Base-by-base conservation (phyloP, 441 rosid genomes). In the Pelargonium myrrhifolium region DNA sequence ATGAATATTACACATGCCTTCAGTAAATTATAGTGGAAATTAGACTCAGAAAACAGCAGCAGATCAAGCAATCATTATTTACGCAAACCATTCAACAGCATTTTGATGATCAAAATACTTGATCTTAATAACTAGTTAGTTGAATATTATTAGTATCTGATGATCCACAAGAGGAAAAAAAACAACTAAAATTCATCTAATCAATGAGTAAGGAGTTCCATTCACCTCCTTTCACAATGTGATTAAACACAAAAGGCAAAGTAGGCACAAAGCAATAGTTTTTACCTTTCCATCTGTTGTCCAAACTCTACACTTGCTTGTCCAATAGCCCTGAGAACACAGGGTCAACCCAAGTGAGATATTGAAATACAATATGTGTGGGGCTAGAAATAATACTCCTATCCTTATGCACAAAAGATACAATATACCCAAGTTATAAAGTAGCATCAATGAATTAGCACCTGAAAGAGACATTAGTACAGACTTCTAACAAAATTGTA, bases 281-380 rank as follows among this genome's bases (percentile, higher is more conserved):
- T 11, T 47, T 47, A 47, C 55, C 55, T 47, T 47, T 47, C 55
- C n/a, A 47, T 15, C 4, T 47, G 55, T n/a, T 47, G 17, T 47
- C 55, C 55, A 47, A 31, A 47, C 55, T 47, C 55, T 47, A 47
- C 14, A 47, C 55, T 47, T 47, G n/a, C 15, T 47, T 14, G 17
- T 47, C 55, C 35, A n/a, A 47, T 15, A 47, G n/a, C n/a, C 55
- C 55, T 47, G 55, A 47, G 17, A 45, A 47, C 55, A 47, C 53
- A 12, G 35, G 35, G 15, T 45, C 53, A 45, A 10, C n/a, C 4
- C 55, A 47, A 14, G 6, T 47, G 55, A 47, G 55, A 47, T 47
- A 6, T 12, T 47, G 55, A 47, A 47, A 31, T 31, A 31, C 6
- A 31, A 31, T 6, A 4, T 31, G 15, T 14, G 55, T 14, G 55